These are phyloP conservation scores for Handroanthus guayacan DNA, from an alignment of 257 asterid genomes.

Conservation along the genomic window DNA sequence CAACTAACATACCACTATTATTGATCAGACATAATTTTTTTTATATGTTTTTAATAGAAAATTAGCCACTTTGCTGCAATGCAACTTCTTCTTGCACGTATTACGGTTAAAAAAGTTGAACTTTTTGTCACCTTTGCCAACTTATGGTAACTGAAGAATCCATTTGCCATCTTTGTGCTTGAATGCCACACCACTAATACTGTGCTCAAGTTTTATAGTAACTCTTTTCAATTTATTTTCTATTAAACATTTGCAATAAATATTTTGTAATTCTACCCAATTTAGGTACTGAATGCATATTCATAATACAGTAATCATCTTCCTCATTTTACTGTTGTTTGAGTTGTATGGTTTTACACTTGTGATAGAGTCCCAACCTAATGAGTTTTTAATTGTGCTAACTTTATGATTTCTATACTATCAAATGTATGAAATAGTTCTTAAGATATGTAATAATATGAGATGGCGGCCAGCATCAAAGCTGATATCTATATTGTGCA, in stretches of 20 bases:
- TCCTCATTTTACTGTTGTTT: slow-evolving; percentile 7
- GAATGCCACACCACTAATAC: not conserved
- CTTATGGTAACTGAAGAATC: not conserved
- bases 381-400: not conserved
- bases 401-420: not conserved
- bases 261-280: not conserved
- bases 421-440: not conserved
- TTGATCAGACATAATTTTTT: not conserved
- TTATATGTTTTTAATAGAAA: not conserved
- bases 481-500: not conserved
- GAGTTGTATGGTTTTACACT: not conserved
- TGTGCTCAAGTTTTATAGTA: not conserved
- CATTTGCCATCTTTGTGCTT: not conserved
- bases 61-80: not conserved
- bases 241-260: not conserved
- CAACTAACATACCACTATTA: not conserved
- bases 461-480: not conserved
- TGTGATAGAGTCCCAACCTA: slow-evolving; percentile 1
- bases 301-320: not conserved
- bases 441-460: not conserved
- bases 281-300: not conserved
- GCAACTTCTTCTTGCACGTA: not conserved
- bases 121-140: not conserved
- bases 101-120: not conserved
- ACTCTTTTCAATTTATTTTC: not conserved